phyloP scores from a whole-genome alignment of 2,329 filamentous ascomycete genomes.

The Claviceps pazoutovae region DNA sequence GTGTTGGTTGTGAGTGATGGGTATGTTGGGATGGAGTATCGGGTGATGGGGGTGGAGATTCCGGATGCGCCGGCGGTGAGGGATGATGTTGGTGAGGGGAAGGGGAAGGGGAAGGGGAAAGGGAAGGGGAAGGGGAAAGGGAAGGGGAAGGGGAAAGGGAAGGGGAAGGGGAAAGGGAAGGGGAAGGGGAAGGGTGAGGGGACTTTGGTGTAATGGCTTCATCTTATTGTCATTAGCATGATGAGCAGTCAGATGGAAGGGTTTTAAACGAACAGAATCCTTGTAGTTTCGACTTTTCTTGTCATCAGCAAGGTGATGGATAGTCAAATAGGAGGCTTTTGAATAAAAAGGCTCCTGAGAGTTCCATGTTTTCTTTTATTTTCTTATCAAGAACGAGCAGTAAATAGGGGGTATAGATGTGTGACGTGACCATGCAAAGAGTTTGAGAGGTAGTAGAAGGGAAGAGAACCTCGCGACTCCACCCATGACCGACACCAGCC shows the following conservation, averaged over 20 bases:
- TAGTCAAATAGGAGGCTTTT: no score
- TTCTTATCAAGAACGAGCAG: neutral
- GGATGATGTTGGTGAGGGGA: conserved; percentile 28
- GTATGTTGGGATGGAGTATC: conserved; percentile 61
- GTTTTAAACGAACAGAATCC: no score
- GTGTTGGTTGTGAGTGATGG: conserved; percentile 73
- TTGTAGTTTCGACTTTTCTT: no score
- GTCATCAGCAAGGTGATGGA: no score
- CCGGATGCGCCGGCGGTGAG: conserved; percentile 35
- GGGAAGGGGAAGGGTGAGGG: conserved; percentile 11
- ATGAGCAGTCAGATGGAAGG: no score
- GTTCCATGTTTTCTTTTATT: no score
- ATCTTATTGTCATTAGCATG: neutral
- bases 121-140: conserved; percentile 17
- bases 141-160: conserved; percentile 12
- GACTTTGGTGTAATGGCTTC: neutral
- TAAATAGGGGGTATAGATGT: neutral
- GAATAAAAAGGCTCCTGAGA: no score
- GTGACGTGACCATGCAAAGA: neutral
- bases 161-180: conserved; percentile 17
- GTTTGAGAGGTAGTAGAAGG: neutral
- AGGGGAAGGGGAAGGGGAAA: conserved; percentile 8
- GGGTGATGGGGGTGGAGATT: conserved; percentile 34
- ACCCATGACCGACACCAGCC: no score
- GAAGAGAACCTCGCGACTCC: no score